A percentile compares a stretch with the other conserved stretches of the same genome.
phyloP scores from a whole-genome alignment of 257 asterid species.

The Ajuga chamaepitys region DNA sequence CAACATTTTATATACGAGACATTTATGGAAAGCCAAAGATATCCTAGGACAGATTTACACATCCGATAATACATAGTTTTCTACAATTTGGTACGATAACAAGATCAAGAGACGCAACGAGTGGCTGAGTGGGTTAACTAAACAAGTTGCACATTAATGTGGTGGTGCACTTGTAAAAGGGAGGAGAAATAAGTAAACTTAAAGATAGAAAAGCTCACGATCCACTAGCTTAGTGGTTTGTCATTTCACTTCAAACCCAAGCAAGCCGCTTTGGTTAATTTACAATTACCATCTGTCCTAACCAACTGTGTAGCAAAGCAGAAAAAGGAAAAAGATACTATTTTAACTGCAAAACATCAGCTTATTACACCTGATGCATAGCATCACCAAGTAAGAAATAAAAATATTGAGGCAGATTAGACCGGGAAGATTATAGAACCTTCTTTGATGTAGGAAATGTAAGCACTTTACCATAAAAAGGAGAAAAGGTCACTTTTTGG shows the following conservation, averaged over 20 bases:
- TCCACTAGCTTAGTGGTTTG: conserved; percentile 33
- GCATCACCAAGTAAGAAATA: too few relatives aligned
- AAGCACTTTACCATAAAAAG: too few relatives aligned
- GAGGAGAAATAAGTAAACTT: conserved; percentile 1
- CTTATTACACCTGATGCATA: too few relatives aligned
- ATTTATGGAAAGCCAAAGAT: conserved; percentile 14
- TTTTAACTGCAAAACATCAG: too few relatives aligned
- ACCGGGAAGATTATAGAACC: too few relatives aligned
- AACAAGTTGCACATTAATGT: conserved; percentile 14
- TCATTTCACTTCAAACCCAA: conserved; percentile 29
- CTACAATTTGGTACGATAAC: background rate
- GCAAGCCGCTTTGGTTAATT: conserved; percentile 22
- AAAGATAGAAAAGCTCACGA: conserved; percentile 7
- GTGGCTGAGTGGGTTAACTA: conserved; percentile 22
- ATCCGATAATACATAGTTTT: conserved; percentile 15
- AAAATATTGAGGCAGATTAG: too few relatives aligned
- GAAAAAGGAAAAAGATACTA: too few relatives aligned
- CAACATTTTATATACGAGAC: background rate
- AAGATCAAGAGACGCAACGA: conserved; percentile 12
- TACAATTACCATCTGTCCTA: conserved; percentile 3
- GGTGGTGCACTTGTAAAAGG: conserved; percentile 20
- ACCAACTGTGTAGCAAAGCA: conserved; percentile 19
- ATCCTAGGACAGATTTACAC: conserved; percentile 15
- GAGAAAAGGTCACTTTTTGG: too few relatives aligned
- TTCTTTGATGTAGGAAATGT: too few relatives aligned